These are phyloP conservation scores for Penicillium angulare DNA, from an alignment of 495 filamentous ascomycete genomes.

Conservation along the genomic window DNA sequence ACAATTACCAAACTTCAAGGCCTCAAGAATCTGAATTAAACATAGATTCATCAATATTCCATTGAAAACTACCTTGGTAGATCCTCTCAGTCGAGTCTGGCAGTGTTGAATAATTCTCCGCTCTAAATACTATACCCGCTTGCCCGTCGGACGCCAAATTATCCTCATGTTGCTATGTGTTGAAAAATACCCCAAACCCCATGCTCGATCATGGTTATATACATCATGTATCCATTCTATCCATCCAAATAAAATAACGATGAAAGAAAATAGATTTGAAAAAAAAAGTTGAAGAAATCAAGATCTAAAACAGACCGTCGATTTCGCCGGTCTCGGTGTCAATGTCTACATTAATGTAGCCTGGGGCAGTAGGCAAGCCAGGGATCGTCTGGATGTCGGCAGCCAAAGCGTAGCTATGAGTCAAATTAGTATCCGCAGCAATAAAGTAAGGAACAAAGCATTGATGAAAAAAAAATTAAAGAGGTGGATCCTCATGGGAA, in stretches of 20 bases:
- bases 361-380: slow-evolving; percentile 90
- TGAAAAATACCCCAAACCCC: slow-evolving; percentile 13
- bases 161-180: slow-evolving; percentile 14
- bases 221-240: not conserved
- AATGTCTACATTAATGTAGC: slow-evolving; percentile 95
- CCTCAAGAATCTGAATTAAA: no score
- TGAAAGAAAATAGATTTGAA: not conserved
- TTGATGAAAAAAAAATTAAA: not conserved
- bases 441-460: slow-evolving; percentile 6
- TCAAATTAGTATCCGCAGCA: slow-evolving; percentile 14
- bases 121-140: slow-evolving; percentile 17
- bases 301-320: slow-evolving; percentile 80
- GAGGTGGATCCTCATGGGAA: not conserved
- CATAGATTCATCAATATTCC: no score
- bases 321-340: slow-evolving; percentile 93
- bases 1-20: no score
- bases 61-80: no score
- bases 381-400: slow-evolving; percentile 99
- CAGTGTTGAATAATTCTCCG: slow-evolving; percentile 23
- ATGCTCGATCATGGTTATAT: slow-evolving; percentile 4
- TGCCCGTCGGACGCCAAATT: slow-evolving; percentile 19
- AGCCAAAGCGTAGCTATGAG: slow-evolving; percentile 77
- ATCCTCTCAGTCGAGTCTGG: no score
- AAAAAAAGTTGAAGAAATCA: not conserved
- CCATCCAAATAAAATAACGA: not conserved